phyloP scores from a whole-genome alignment of 192 early-diverging fungal genomes.

The Neocallimastix lanati region DNA sequence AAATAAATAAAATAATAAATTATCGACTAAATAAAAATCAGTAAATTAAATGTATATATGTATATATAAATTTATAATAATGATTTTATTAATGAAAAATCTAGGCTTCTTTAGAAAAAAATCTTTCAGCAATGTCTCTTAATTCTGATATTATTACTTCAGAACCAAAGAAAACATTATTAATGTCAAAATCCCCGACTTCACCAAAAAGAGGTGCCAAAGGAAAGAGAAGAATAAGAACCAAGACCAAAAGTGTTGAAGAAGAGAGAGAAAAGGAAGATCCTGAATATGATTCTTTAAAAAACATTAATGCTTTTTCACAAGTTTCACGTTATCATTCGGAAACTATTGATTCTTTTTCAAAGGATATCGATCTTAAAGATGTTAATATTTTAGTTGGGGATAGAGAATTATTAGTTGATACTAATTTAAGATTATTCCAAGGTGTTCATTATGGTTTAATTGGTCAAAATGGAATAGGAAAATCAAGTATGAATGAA shows the following conservation, averaged over 20 bases:
- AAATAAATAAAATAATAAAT: too few species aligned
- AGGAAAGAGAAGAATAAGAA: constrained; percentile 12
- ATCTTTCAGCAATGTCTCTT: too few species aligned
- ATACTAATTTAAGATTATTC: constrained; percentile 58
- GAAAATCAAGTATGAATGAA: constrained; percentile 35
- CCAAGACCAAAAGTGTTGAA: constrained; percentile 10
- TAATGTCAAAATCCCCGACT: constrained; percentile 1
- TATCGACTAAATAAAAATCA: too few species aligned
- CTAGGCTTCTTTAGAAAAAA: too few species aligned
- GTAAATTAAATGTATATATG: too few species aligned
- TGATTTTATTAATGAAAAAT: neutral
- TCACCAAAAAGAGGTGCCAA: constrained; percentile 4
- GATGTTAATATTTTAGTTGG: constrained; percentile 58
- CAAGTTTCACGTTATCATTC: constrained; percentile 71
- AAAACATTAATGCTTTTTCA: constrained; percentile 38
- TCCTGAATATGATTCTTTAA: neutral
- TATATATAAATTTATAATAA: too few species aligned
- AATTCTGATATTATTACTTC: neutral
- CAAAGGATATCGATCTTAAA: constrained; percentile 58
- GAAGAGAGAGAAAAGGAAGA: too few species aligned
- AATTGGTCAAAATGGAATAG: constrained; percentile 59
- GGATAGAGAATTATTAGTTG: constrained; percentile 46
- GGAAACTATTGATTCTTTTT: constrained; percentile 57
- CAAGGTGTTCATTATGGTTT: constrained; percentile 59
- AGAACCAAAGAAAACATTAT: neutral